A percentile compares a stretch with the other conserved stretches of the same genome.
phyloP scores from a whole-genome alignment of 2,329 filamentous ascomycete genomes.

The Aspergillus ochraceoroseus region DNA sequence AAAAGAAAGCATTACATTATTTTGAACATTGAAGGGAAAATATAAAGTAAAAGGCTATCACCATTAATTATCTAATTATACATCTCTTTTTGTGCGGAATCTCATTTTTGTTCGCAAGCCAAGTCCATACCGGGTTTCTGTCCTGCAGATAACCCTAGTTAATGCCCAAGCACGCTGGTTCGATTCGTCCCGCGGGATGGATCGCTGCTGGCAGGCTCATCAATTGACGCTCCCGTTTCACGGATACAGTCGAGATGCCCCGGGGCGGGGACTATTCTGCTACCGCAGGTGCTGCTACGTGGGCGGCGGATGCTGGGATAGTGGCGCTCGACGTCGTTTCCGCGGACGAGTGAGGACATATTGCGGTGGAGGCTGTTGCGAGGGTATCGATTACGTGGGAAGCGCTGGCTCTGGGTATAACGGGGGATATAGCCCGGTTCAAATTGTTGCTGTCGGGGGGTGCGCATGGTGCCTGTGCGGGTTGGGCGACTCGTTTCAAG shows the following conservation, averaged over 20 bases:
- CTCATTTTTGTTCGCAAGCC: too few relatives aligned
- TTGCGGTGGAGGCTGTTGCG: conserved; percentile 21
- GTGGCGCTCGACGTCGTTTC: conserved; percentile 33
- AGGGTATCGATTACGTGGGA: conserved; percentile 21
- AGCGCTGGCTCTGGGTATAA: conserved; percentile 29
- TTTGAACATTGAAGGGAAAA: too few relatives aligned
- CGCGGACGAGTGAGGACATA: conserved; percentile 24
- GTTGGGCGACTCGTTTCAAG: conserved; percentile 11
- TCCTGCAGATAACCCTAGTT: conserved; percentile 24
- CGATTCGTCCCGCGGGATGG: conserved; percentile 33
- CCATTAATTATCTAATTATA: too few relatives aligned
- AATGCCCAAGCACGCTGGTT: conserved; percentile 23
- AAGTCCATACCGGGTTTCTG: conserved; percentile 14
- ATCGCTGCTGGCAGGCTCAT: conserved; percentile 23
- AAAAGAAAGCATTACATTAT: too few relatives aligned
- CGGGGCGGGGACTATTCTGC: conserved; percentile 18
- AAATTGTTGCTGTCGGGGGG: conserved; percentile 22
- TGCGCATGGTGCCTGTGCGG: conserved; percentile 15
- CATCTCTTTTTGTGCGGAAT: too few relatives aligned
- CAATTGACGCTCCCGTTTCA: conserved; percentile 28
- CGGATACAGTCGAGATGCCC: conserved; percentile 30
- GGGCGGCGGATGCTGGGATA: conserved; percentile 35
- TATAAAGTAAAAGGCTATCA: too few relatives aligned
- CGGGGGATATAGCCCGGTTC: conserved; percentile 25
- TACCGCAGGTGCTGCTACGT: conserved; percentile 33